Evolutionary conservation across 306 rosid species (phyloP), one percentile per base, ranked within the genome.

Genomic region (Citrullus amarus): DNA sequence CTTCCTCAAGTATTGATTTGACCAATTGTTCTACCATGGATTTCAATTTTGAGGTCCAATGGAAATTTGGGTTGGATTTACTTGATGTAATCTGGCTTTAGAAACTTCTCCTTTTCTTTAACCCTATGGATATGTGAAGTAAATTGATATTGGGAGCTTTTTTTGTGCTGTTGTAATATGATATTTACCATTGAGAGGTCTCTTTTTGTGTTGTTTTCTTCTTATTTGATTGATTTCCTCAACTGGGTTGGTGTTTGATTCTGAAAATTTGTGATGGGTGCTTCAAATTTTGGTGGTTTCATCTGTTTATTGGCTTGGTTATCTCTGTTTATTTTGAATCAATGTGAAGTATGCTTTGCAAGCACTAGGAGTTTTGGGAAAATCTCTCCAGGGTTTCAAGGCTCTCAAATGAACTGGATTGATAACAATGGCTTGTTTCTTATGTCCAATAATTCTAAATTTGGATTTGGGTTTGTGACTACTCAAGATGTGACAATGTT

Each of bases 381-480:
- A 9, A 83, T 78, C n/a, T 2, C 12, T 39, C 89, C 87, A 0
- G 93, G 90, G 0, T 83, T 80, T 68, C 20, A 78, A 78, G 91
- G 91, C 53, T 78, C 93, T 59, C 92, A 89, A 69, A 91, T 92
- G 95, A 36, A 73, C 65, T 95, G 88, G 91, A 85, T 91, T 80
- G 90, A 92, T 77, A 86, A 69, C 38, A 4, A 80, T 1, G 97
- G 97, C 43, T 7, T 77, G 74, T 92, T 95, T 78, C 91, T 95
- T 9, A 20, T 85, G 12, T 95, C 99, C 8, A 79, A 83, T 10
- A 68, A 20, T 4, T 80, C 86, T 9, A 39, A 56, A 17, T 95
- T 91, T 20, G 84, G 82, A 60, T 84, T 95, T 48, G 96, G 96
- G 38, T 95, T 92, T 63, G 22, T 10, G 55, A 84, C 88, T 18